Percentiles rank a stretch among this genome's conserved stretches.
Conservation (phyloP, 2,329 filamentous ascomycete species). For the Sordariomycetes sp. region DNA sequence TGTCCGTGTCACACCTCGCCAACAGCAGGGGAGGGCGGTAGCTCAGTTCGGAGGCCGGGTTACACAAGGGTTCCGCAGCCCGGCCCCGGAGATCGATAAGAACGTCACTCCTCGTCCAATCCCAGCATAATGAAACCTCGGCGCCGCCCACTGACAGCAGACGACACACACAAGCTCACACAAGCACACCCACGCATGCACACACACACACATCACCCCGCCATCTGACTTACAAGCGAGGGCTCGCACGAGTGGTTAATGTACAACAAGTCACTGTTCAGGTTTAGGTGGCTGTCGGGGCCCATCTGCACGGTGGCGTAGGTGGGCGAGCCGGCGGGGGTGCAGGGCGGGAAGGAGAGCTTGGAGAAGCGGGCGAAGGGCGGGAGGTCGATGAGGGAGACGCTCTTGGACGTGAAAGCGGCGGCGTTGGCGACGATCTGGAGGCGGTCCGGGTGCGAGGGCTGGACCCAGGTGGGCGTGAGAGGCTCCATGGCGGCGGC, state of each 20-base stretch:
- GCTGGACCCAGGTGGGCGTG: constrained; percentile 47
- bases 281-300: constrained; percentile 42
- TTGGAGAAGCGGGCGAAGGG: constrained; percentile 58
- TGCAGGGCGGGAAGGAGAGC: constrained; percentile 53
- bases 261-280: constrained; percentile 57
- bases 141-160: too few species aligned
- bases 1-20: not conserved
- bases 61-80: not conserved
- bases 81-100: not conserved
- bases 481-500: constrained; percentile 37
- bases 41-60: not conserved
- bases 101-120: not conserved
- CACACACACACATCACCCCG: not conserved
- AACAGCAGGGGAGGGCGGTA: not conserved
- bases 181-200: not conserved
- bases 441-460: constrained; percentile 48
- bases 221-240: constrained; percentile 39
- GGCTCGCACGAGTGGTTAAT: constrained; percentile 61
- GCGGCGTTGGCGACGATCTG: constrained; percentile 42
- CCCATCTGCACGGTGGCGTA: constrained; percentile 56
- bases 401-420: constrained; percentile 49
- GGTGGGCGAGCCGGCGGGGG: constrained; percentile 40
- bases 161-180: not conserved
- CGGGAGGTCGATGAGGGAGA: constrained; percentile 42
- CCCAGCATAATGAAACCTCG: not conserved